Conservation (phyloP, 2,329 filamentous ascomycete genomes). For the Gyromitra esculenta region DNA sequence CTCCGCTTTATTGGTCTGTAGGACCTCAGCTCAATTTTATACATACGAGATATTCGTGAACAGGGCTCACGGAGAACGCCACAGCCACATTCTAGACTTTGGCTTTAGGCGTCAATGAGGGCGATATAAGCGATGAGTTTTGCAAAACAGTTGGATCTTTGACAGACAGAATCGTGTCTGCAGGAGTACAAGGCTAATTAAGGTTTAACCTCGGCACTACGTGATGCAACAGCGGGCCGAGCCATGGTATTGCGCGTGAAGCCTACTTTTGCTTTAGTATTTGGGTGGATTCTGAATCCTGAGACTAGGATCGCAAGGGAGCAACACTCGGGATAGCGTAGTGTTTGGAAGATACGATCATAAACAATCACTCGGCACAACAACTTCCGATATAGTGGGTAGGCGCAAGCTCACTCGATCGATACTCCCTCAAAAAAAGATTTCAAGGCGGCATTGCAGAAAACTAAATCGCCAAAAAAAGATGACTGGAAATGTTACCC, state of each 20-base stretch:
- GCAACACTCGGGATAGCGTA: not conserved
- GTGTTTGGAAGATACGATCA: not conserved
- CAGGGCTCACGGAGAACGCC: conserved; percentile 13
- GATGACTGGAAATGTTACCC: not conserved
- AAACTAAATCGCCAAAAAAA: not conserved
- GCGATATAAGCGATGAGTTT: not conserved
- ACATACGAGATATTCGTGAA: not conserved
- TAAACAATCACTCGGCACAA: conserved; percentile 26
- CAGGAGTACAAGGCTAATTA: conserved; percentile 41
- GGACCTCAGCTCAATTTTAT: conserved; percentile 26
- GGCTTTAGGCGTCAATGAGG: conserved; percentile 5
- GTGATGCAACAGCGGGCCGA: conserved; percentile 47
- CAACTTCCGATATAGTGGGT: not conserved
- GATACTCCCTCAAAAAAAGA: not conserved
- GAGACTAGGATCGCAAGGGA: not conserved
- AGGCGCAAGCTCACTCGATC: not conserved
- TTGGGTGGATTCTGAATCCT: conserved; percentile 21
- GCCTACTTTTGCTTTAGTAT: not conserved
- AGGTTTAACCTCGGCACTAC: conserved; percentile 37
- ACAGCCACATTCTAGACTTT: not conserved
- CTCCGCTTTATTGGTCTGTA: conserved; percentile 24
- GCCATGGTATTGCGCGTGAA: conserved; percentile 7
- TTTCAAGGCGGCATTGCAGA: not conserved
- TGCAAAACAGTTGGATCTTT: conserved; percentile 30
- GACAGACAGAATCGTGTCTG: conserved; percentile 26